Conservation (phyloP, 495 filamentous ascomycete species). For the Aspergillus leporis region DNA sequence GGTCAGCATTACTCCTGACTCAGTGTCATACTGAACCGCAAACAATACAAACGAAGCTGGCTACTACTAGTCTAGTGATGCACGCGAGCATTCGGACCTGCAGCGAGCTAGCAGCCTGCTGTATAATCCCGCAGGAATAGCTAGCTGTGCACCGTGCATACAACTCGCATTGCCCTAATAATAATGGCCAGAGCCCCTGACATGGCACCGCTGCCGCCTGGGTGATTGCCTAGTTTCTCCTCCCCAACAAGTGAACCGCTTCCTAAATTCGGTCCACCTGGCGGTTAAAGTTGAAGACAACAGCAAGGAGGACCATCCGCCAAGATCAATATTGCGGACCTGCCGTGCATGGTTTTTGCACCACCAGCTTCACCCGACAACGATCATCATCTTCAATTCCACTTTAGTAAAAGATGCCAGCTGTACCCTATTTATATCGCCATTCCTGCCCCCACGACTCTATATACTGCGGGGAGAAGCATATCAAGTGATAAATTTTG, state of each 20-base stretch:
- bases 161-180: background rate
- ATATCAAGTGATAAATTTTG: background rate
- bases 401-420: slow-evolving; percentile 3
- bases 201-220: slow-evolving; percentile 12
- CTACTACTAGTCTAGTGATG: too few relatives aligned
- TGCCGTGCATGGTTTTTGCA: background rate
- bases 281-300: slow-evolving; percentile 16
- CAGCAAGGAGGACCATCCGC: slow-evolving; percentile 15
- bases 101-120: slow-evolving; percentile 18
- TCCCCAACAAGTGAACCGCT: background rate
- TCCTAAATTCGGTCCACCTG: slow-evolving; percentile 4
- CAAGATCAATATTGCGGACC: background rate
- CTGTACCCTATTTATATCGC: background rate
- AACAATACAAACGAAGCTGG: background rate
- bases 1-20: background rate
- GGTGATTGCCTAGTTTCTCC: slow-evolving; percentile 1
- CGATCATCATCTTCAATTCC: background rate
- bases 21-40: background rate
- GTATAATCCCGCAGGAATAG: slow-evolving; percentile 14
- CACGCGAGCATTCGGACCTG: slow-evolving; percentile 20
- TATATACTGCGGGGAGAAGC: background rate
- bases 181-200: slow-evolving; percentile 16
- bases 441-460: background rate
- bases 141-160: slow-evolving; percentile 7
- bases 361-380: background rate